Evolutionary conservation across 2,329 filamentous ascomycete genomes (phyloP).

Genomic region (Paramyrothecium sp.): DNA sequence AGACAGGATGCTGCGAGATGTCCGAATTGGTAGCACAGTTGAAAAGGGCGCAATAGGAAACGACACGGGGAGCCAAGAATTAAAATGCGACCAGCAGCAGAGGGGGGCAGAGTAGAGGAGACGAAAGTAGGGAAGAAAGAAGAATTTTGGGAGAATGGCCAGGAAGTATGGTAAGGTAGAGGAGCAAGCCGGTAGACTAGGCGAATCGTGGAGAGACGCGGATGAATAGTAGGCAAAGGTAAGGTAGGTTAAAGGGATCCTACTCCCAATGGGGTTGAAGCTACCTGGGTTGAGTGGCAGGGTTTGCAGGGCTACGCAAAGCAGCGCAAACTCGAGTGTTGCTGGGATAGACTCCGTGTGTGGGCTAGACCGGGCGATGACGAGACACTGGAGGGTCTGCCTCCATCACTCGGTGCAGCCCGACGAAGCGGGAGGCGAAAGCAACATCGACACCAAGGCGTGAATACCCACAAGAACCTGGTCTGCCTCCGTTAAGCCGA

Average conservation of each 20-base stretch:
- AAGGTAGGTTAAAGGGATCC: not conserved
- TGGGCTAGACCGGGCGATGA: not conserved
- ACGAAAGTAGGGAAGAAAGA: not conserved
- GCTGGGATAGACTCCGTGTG: not conserved
- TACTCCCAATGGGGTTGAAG: not conserved
- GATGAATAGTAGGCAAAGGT: not conserved
- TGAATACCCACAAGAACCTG: not conserved
- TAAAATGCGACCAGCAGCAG: too few relatives aligned
- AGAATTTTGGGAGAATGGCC: not conserved
- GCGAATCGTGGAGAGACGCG: not conserved
- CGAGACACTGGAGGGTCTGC: not conserved
- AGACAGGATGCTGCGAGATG: too few relatives aligned
- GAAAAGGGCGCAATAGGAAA: not conserved
- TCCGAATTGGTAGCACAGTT: too few relatives aligned
- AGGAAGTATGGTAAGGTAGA: not conserved
- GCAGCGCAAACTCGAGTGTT: not conserved
- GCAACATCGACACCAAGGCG: too few relatives aligned
- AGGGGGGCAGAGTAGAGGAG: too few relatives aligned
- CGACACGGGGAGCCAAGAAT: not conserved
- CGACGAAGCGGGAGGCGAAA: too few relatives aligned
- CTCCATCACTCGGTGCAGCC: too few relatives aligned
- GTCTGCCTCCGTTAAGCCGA: not conserved
- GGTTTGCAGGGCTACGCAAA: too few relatives aligned
- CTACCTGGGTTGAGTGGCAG: too few relatives aligned
- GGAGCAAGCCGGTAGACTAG: not conserved